Base-by-base conservation (phyloP, 495 filamentous ascomycete genomes). In the Geoglossum glabrum region DNA sequence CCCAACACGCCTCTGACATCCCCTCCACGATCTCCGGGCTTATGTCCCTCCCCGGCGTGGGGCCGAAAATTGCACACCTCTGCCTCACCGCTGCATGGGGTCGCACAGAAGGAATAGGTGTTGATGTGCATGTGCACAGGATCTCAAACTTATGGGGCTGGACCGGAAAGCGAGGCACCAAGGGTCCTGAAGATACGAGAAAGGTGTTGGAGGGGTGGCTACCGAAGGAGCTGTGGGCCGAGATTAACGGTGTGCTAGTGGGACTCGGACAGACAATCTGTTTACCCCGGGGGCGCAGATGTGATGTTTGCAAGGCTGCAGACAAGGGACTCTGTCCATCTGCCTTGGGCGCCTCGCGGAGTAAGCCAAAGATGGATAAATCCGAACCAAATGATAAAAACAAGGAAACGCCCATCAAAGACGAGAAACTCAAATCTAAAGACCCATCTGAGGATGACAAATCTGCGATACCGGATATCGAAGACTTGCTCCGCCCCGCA, bases 121-220 rank as follows among this genome's bases (percentile, higher is more conserved):
- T 84, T 33, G 81, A 84, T 67, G 79, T 83, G 33, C 79, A 83
- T 62, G 79, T 83, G 11, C 79, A 97, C 68, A 82, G 92, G 30
- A 95, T 98, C 64, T 89, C 89, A 47, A 98, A 98, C 72, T 72
- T 95, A 27, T 97, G 90, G 92, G 85, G 86, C 8, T 98, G 92
- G 92, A 19, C 23, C 4, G 28, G 33, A 6, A 10, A 1, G 21
- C 3, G 17, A 13, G 54, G 36, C 2, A 60, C 59, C 11, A 58
- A 58, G 33, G 47, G 25, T 0, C 59, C 59, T 0, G 59, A 61
- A 27, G 57, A 61, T 5, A 61, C 59, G 21, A 30, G 59, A 28
- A 60, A 19, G 57, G 23, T 17, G 23, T 26, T 61, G 27, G 57
- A 61, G 27, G 34, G 9, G 0, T 62, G 60, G 60, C 17, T 62